These are phyloP conservation scores for Verbascum thapsus DNA, from an alignment of 257 asterid species.

Conservation along the genomic window DNA sequence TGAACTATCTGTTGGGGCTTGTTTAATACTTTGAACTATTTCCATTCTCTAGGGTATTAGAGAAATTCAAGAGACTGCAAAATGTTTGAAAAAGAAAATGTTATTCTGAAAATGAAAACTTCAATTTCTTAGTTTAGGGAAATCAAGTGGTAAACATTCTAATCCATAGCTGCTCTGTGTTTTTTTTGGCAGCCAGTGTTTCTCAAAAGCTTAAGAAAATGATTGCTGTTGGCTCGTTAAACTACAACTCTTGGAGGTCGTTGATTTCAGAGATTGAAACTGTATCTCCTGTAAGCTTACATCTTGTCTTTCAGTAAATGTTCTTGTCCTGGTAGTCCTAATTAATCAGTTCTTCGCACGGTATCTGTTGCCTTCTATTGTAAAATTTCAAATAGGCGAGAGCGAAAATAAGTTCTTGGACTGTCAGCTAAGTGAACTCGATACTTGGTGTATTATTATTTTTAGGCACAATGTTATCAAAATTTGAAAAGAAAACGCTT, in stretches of 20 bases:
- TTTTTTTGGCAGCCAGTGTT: constrained; percentile 44
- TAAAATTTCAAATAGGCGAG: not conserved
- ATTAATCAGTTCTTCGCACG: not conserved
- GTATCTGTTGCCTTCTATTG: not conserved
- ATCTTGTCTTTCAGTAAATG: not conserved
- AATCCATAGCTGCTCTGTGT: constrained; percentile 24
- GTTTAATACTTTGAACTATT: not conserved
- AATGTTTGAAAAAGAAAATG: not conserved
- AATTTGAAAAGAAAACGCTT: not conserved
- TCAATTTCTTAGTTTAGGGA: constrained; percentile 4
- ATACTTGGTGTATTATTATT: not conserved
- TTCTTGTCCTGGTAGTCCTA: constrained; percentile 12
- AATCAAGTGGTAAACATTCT: constrained; percentile 24
- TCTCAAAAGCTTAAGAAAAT: constrained; percentile 53
- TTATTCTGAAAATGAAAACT: not conserved
- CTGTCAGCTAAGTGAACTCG: constrained; percentile 4
- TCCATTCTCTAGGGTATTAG: not conserved
- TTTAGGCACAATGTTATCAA: not conserved
- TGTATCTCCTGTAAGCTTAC: constrained; percentile 50
- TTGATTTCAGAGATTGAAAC: constrained; percentile 68
- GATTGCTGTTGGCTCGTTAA: constrained; percentile 52
- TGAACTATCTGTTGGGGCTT: not conserved
- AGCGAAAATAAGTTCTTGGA: constrained; percentile 1
- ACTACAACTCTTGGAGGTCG: constrained; percentile 65
- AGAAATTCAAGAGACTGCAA: too few species aligned